Base-by-base conservation (phyloP, 140 eudicot genomes). In the Oenanthe javanica region DNA sequence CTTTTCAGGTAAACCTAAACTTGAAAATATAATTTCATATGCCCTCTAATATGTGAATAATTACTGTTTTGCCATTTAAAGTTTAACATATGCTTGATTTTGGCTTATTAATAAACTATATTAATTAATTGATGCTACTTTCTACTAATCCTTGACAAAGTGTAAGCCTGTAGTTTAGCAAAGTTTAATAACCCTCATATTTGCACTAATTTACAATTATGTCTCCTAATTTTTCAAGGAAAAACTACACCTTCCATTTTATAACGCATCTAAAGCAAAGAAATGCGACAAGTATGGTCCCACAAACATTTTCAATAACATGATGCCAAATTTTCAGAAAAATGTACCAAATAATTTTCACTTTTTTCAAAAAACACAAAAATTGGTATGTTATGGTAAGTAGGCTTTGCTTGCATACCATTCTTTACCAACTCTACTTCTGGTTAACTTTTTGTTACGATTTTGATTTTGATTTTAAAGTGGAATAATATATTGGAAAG, bases 1-100 rank as follows among this genome's bases (percentile, higher is more conserved):
- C 46, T 69, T 72, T 86, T 84, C 82, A 71, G 87, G 88, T 42
- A 85, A 80, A 84, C 85, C 66, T 70, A 72, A 87, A 76, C 69
- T 79, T 82, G 89, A 85, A 89, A 72, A 49, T 79, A 76, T 42
- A 72, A 82, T 47, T 43, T 57, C 2, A 59, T 25, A 38, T 48
- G 75, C 79, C 83, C 84, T 77, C 54, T 13, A 15, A 42, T 85
- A 49, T 73, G 40, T 10, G 9, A n/a, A 13, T 2, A 81, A 52
- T 81, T 85, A 80, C 85, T 79, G 55, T 55, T n/a, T 14, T 80
- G 86, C 82, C 86, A 73, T 74, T 74, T 74, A 8, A 74, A 74
- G 78, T 19, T 64, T 69, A 6, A 9, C 45, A 69, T 69, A 63
- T 63, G 71, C 71, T 63, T 63, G 71, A 63, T 63, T 63, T 63